phyloP scores from a whole-genome alignment of 371 early-diverging fungal genomes.

The Actinomortierella ambigua region DNA sequence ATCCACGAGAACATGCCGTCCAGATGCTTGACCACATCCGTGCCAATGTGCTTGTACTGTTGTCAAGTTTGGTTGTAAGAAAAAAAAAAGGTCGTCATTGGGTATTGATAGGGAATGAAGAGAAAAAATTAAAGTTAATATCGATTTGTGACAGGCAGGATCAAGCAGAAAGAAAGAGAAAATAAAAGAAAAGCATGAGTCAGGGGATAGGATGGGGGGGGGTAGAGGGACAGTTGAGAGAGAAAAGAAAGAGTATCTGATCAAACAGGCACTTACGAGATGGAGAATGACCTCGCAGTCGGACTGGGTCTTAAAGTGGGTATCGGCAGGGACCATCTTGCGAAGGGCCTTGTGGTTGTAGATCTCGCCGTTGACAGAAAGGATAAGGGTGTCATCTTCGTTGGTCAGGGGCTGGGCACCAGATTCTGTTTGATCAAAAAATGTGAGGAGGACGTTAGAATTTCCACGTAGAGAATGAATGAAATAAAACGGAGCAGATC shows the following conservation, averaged over 20 bases:
- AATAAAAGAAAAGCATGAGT: conserved; percentile 2
- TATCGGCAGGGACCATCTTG: conserved; percentile 69
- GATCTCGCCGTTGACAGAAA: conserved; percentile 97
- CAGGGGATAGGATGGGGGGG: not conserved
- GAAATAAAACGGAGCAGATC: too few relatives aligned
- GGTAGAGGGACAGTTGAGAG: not conserved
- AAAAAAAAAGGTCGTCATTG: not conserved
- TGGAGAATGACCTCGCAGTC: conserved; percentile 97
- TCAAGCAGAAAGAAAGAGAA: not conserved
- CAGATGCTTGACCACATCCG: conserved; percentile 76
- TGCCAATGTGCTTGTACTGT: conserved; percentile 88
- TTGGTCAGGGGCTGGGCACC: conserved; percentile 96
- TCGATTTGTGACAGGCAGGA: not conserved
- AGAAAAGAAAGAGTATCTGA: not conserved
- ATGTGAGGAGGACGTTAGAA: too few relatives aligned
- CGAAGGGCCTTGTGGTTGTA: conserved; percentile 94
- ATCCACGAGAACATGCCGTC: conserved; percentile 97
- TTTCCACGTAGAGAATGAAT: too few relatives aligned
- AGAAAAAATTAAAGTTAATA: not conserved
- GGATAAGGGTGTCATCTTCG: conserved; percentile 80
- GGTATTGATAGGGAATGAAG: not conserved
- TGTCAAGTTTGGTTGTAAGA: not conserved
- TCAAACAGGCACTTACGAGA: conserved; percentile 63
- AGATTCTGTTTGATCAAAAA: too few relatives aligned
- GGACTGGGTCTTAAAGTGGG: conserved; percentile 88